These are phyloP conservation scores for Yamadazyma diospyri DNA, from an alignment of 1,139 yeast genomes.

Conservation along the genomic window DNA sequence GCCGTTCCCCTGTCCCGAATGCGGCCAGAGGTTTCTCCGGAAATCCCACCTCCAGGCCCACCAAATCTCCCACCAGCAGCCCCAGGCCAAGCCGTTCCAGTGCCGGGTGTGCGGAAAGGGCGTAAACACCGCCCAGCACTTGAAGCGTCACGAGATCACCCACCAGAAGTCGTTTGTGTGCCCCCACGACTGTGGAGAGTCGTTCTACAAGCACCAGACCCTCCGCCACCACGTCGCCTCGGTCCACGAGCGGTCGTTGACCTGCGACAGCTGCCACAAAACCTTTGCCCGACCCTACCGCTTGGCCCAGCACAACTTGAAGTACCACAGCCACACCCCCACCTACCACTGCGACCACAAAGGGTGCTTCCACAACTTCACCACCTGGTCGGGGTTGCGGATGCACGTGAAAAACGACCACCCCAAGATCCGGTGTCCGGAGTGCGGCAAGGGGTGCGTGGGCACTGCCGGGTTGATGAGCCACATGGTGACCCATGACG, in stretches of 20 bases:
- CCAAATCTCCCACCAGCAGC: slow-evolving; percentile 52
- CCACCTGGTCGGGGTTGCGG: slow-evolving; percentile 76
- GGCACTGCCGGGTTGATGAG: slow-evolving; percentile 67
- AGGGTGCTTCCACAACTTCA: slow-evolving; percentile 58
- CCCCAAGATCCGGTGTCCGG: slow-evolving; percentile 61
- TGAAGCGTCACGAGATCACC: slow-evolving; percentile 74
- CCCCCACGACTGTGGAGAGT: slow-evolving; percentile 56
- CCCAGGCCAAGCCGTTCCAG: slow-evolving; percentile 63
- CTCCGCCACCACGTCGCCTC: slow-evolving; percentile 67
- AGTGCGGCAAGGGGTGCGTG: slow-evolving; percentile 73
- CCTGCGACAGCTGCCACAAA: slow-evolving; percentile 59
- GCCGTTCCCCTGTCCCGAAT: slow-evolving; percentile 67
- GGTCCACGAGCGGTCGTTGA: slow-evolving; percentile 53
- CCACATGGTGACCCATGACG: slow-evolving; percentile 62
- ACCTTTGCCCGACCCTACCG: slow-evolving; percentile 58
- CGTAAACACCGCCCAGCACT: slow-evolving; percentile 75
- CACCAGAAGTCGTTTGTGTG: slow-evolving; percentile 74
- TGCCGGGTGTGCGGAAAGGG: slow-evolving; percentile 84
- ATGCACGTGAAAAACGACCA: slow-evolving; percentile 70
- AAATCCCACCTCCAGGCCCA: slow-evolving; percentile 82
- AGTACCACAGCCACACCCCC: slow-evolving; percentile 54
- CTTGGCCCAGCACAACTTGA: slow-evolving; percentile 57
- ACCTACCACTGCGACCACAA: slow-evolving; percentile 61
- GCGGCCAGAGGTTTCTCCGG: slow-evolving; percentile 66
- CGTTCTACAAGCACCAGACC: slow-evolving; percentile 77